phyloP scores from a whole-genome alignment of 2,329 filamentous ascomycete species.

The Metarhizium humberi region DNA sequence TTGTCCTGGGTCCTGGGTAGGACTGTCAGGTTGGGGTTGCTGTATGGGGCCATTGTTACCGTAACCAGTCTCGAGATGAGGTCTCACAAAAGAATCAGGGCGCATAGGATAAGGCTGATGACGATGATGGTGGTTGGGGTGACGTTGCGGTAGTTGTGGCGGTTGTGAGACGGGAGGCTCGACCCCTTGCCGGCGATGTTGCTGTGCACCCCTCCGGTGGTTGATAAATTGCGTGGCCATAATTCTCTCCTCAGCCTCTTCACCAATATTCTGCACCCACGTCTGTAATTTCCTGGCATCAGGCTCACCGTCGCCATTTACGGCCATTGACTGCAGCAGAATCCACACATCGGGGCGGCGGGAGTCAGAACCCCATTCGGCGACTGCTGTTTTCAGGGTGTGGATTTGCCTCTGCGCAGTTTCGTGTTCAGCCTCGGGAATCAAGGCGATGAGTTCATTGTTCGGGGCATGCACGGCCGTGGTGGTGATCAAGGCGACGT shows the following conservation, averaged over 20 bases:
- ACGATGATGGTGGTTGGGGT: background rate
- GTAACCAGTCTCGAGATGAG: background rate
- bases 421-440: conserved; percentile 25
- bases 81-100: conserved; percentile 5
- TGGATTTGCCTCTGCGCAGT: conserved; percentile 32
- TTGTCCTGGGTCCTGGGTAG: conserved; percentile 14
- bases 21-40: background rate
- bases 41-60: background rate
- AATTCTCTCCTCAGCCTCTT: conserved; percentile 35
- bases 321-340: conserved; percentile 35
- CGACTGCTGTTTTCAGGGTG: conserved; percentile 29
- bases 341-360: conserved; percentile 38
- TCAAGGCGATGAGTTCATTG: conserved; percentile 20
- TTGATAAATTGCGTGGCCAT: conserved; percentile 34
- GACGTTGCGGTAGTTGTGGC: background rate
- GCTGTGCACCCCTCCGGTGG: conserved; percentile 17
- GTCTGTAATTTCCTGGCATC: conserved; percentile 38
- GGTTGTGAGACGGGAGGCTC: background rate
- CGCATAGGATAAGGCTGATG: background rate
- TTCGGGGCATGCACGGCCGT: conserved; percentile 7
- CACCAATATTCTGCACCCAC: conserved; percentile 44
- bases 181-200: background rate
- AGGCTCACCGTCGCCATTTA: conserved; percentile 27
- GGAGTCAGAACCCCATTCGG: conserved; percentile 21
- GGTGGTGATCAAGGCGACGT: conserved; percentile 37